Base-by-base conservation (phyloP, 352 stramenopile species). In the Globisporangium cystogenes region DNA sequence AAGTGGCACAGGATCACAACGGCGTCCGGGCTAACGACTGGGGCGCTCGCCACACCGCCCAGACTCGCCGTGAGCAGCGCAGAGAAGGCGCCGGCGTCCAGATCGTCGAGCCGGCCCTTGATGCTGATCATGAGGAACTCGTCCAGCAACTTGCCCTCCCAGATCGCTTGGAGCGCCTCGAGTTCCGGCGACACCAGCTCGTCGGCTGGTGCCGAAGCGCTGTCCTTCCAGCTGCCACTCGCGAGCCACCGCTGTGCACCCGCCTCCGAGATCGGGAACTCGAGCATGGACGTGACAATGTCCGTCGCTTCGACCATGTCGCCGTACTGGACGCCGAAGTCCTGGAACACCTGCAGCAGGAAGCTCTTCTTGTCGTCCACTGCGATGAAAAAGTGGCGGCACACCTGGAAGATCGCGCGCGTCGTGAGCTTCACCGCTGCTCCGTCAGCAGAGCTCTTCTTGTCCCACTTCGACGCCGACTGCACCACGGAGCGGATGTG, bases 101-200 rank as follows among this genome's bases (percentile, higher is more conserved):
- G 53, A 44, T 87, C 77, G 54, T 91, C 77, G 16, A 88, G 70
- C 21, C 77, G 67, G n/a, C 74, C 78, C 51, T 88, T 84, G 23
- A 91, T 54, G 53, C 77, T 89, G 51, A 87, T 87, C 70, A 89
- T 73, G 47, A 91, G 59, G 41, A 91, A 89, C 46, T 91, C 81
- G 53, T 91, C 81, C 16, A 91, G 52, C 12, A 91, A 43, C 29
- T 91, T 91, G 21, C 81, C 78, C 37, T 75, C 68, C 81, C 81
- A 91, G 44, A 91, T 74, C 16, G 77, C 74, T 46, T 63, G 39
- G 39, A 86, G 57, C 4, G 63, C 64, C 11, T 65, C 55, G 10
- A 78, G 59, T 33, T 48, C 68, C 15, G 21, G 20, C 15, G 14
- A 7, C 16, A 6, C 24, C 12, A 27, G 5, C 12, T 31, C 26